phyloP scores from a whole-genome alignment of 257 asterid genomes.

The Primulina eburnea region DNA sequence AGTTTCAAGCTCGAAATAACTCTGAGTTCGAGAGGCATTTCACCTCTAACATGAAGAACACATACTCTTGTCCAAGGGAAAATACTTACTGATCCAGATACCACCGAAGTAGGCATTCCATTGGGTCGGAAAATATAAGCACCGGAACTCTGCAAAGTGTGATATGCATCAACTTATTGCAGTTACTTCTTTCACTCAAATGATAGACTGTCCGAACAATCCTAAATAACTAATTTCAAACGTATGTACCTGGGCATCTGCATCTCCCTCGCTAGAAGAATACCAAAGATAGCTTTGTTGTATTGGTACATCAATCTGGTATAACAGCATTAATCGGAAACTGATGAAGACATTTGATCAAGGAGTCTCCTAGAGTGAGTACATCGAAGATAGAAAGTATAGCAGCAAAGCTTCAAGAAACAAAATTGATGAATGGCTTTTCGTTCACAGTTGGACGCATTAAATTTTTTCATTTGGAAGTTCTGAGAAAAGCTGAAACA shows the following conservation, averaged over 20 bases:
- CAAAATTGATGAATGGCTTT: slow-evolving; percentile 7
- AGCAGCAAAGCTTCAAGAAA: neutral
- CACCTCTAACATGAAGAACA: neutral
- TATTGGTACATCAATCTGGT: slow-evolving; percentile 69
- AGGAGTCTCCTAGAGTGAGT: slow-evolving; percentile 8
- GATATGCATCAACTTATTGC: slow-evolving; percentile 19
- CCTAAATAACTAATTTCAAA: neutral
- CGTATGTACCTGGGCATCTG: slow-evolving; percentile 50
- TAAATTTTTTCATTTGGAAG: neutral
- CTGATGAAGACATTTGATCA: neutral
- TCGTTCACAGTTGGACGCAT: neutral
- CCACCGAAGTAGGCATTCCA: slow-evolving; percentile 51
- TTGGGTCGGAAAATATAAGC: slow-evolving; percentile 87
- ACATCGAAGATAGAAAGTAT: neutral
- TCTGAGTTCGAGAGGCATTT: neutral
- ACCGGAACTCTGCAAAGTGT: slow-evolving; percentile 58
- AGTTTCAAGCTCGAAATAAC: slow-evolving; percentile 6
- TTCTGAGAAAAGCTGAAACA: neutral
- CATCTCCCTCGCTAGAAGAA: slow-evolving; percentile 57
- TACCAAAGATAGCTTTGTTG: slow-evolving; percentile 89
- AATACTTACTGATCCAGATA: slow-evolving; percentile 61
- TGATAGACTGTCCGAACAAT: neutral
- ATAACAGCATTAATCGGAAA: slow-evolving; percentile 14
- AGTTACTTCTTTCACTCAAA: slow-evolving; percentile 16
- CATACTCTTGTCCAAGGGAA: neutral